phyloP scores from a whole-genome alignment of 2,329 filamentous ascomycete species.

The Fusarium torulosum region DNA sequence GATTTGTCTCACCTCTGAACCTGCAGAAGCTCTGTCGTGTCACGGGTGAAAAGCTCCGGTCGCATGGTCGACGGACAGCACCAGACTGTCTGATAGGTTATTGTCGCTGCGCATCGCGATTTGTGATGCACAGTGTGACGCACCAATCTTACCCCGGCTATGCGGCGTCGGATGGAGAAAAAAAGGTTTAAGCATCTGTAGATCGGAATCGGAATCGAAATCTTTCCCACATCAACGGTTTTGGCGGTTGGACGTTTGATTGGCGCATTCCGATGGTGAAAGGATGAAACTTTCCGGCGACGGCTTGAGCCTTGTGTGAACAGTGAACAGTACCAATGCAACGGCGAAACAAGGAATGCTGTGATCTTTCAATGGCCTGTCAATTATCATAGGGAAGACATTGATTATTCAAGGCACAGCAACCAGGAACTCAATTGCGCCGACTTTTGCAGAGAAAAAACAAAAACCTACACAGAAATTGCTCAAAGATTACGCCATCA shows the following conservation, averaged over 20 bases:
- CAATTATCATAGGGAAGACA: not conserved
- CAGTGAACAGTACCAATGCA: too few species aligned
- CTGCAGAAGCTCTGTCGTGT: fast-evolving
- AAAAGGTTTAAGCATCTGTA: not conserved
- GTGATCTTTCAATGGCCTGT: not conserved
- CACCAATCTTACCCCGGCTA: not conserved
- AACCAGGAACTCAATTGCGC: not conserved
- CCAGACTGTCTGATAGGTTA: not conserved
- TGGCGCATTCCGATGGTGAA: not conserved
- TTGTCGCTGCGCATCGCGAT: too few species aligned
- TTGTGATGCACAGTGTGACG: not conserved
- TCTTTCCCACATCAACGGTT: not conserved
- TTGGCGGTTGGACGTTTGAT: not conserved
- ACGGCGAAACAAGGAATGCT: not conserved
- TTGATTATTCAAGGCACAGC: not conserved
- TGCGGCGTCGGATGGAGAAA: too few species aligned
- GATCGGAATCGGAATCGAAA: not conserved
- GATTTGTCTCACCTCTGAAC: not conserved
- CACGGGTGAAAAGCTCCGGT: slow-evolving; percentile 17
- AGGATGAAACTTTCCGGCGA: not conserved
- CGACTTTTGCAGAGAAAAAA: not conserved
- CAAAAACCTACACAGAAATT: not conserved
- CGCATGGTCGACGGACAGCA: not conserved
- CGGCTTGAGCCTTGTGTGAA: too few species aligned
- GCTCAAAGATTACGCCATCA: slow-evolving; percentile 30